These are phyloP conservation scores for Senna tora DNA, from an alignment of 306 rosid species.

Conservation along the genomic window DNA sequence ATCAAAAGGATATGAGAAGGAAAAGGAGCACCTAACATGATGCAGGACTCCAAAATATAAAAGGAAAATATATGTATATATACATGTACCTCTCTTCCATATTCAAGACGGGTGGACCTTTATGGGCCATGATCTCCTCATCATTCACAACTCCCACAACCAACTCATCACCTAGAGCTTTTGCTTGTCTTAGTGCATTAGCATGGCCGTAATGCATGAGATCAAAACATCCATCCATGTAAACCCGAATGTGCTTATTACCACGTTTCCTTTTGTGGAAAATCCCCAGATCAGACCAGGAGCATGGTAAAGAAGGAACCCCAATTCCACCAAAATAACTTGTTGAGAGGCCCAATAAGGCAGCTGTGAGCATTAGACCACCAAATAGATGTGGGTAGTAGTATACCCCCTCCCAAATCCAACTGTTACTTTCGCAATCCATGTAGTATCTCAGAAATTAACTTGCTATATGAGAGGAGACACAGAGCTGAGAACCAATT, in stretches of 20 bases:
- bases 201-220: slow-evolving; percentile 99
- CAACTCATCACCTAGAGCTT: slow-evolving; percentile 91
- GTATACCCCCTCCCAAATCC: slow-evolving; percentile 91
- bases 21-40: neutral
- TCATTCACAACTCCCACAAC: slow-evolving; percentile 88
- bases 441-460: slow-evolving; percentile 39
- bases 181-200: slow-evolving; percentile 96
- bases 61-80: neutral
- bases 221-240: slow-evolving; percentile 98
- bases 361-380: slow-evolving; percentile 93
- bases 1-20: neutral
- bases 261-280: slow-evolving; percentile 69
- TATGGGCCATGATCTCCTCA: slow-evolving; percentile 81
- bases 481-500: slow-evolving; percentile 49
- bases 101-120: slow-evolving; percentile 90
- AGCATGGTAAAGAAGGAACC: slow-evolving; percentile 46
- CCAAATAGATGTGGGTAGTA: slow-evolving; percentile 82
- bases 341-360: slow-evolving; percentile 84
- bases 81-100: slow-evolving; percentile 78
- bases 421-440: slow-evolving; percentile 75
- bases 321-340: slow-evolving; percentile 82
- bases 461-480: slow-evolving; percentile 57
- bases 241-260: slow-evolving; percentile 82
- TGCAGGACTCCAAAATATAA: slow-evolving; percentile 7
- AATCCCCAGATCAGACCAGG: slow-evolving; percentile 72